Percentiles rank a stretch among this genome's conserved stretches.
Evolutionary conservation across 495 filamentous ascomycete genomes (phyloP).

Genomic region (Xylaria flabelliformis): DNA sequence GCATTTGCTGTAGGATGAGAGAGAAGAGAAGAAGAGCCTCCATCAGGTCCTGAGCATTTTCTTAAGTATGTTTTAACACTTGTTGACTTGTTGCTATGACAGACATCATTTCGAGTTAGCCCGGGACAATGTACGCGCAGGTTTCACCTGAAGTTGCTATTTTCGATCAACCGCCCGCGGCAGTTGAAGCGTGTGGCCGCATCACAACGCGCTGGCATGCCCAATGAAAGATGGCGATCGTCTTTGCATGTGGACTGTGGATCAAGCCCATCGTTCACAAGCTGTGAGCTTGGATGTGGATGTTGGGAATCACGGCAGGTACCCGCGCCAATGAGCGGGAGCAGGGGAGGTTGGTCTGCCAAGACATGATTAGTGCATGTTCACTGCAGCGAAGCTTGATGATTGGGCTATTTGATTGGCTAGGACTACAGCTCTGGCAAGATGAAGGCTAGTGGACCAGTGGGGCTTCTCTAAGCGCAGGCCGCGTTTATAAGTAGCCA

Average conservation of each 20-base stretch:
- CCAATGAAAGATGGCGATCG: constrained; percentile 22
- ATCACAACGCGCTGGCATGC: constrained; percentile 19
- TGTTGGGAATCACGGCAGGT: constrained; percentile 14
- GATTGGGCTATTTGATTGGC: constrained; percentile 37
- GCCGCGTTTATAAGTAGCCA: constrained; percentile 31
- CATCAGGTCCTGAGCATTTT: constrained; percentile 1
- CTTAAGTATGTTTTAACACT: constrained; percentile 13
- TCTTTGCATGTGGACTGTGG: constrained; percentile 19
- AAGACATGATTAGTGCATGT: constrained; percentile 28
- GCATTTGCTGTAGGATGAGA: constrained; percentile 27
- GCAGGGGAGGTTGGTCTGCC: constrained; percentile 14
- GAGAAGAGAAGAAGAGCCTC: constrained; percentile 20
- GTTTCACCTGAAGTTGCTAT: constrained; percentile 9
- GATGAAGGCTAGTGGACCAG: constrained; percentile 36
- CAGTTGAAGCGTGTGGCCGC: constrained; percentile 24
- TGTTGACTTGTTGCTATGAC: constrained; percentile 9
- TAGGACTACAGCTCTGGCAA: constrained; percentile 27
- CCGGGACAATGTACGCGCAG: neutral
- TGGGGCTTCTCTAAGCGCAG: constrained; percentile 38
- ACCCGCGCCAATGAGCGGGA: constrained; percentile 8
- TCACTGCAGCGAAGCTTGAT: constrained; percentile 12
- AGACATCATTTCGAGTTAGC: neutral
- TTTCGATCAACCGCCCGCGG: constrained; percentile 19
- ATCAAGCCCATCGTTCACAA: neutral
- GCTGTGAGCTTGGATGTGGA: neutral